phyloP scores from a whole-genome alignment of 345 rosid species.

The Arabidopsis thaliana region DNA sequence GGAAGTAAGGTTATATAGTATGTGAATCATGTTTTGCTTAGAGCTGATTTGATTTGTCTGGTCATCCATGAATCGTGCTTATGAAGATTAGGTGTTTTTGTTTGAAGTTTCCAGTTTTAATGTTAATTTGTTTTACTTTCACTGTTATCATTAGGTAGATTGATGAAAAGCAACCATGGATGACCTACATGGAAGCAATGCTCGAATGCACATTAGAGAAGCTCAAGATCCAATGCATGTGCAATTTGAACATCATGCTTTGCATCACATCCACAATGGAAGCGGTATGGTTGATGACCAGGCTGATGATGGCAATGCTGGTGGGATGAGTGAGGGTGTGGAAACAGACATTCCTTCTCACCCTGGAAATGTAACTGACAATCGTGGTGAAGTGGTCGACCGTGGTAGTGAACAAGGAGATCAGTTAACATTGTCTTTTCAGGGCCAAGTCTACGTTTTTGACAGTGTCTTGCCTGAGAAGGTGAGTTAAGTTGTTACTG shows the following conservation, averaged over 20 bases:
- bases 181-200: slow-evolving; percentile 51
- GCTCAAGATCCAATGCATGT: slow-evolving; percentile 52
- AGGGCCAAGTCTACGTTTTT: slow-evolving; percentile 80
- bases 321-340: slow-evolving; percentile 45
- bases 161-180: slow-evolving; percentile 50
- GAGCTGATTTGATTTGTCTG: not conserved
- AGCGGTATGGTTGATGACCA: slow-evolving; percentile 49
- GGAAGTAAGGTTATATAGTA: not conserved
- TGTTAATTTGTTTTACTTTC: not conserved
- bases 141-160: slow-evolving; percentile 2
- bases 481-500: slow-evolving; percentile 42
- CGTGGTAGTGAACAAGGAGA: slow-evolving; percentile 57
- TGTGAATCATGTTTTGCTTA: not conserved
- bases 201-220: slow-evolving; percentile 52
- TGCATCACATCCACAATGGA: slow-evolving; percentile 54
- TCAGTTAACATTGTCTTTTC: slow-evolving; percentile 74
- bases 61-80: not conserved
- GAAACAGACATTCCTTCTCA: slow-evolving; percentile 60
- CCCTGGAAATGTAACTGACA: slow-evolving; percentile 55
- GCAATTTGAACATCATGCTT: slow-evolving; percentile 53
- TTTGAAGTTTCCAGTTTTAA: not conserved
- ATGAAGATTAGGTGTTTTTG: not conserved
- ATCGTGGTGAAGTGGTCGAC: slow-evolving; percentile 50
- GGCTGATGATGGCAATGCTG: slow-evolving; percentile 48
- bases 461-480: slow-evolving; percentile 73